A percentile compares a stretch with the other conserved stretches of the same genome.
phyloP scores from a whole-genome alignment of 768 basidiomycete genomes.

The Gloeophyllum trabeum region DNA sequence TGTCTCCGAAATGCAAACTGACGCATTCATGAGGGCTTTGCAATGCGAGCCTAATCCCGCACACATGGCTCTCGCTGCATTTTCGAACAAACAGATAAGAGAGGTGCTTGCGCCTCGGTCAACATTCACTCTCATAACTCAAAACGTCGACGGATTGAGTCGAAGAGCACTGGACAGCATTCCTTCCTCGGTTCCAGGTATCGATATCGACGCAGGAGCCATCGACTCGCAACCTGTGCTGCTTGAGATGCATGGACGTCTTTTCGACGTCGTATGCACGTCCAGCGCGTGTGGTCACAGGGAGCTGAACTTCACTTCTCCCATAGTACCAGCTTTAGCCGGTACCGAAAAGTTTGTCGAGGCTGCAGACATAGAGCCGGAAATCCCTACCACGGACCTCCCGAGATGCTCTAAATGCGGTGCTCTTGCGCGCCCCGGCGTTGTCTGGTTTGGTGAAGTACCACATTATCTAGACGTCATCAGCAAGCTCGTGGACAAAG shows the following conservation, averaged over 20 bases:
- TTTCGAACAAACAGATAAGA: conserved; percentile 28
- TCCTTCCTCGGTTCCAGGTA: conserved; percentile 2
- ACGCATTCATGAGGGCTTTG: conserved; percentile 28
- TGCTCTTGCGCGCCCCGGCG: conserved; percentile 22
- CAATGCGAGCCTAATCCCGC: conserved; percentile 42
- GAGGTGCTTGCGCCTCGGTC: conserved; percentile 26
- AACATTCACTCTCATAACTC: conserved; percentile 41
- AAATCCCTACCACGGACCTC: conserved; percentile 14
- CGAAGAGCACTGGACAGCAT: conserved; percentile 22
- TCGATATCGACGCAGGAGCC: conserved; percentile 2
- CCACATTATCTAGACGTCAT: conserved; percentile 19
- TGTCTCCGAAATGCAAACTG: no score
- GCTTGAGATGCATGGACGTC: conserved; percentile 53
- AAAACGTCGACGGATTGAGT: conserved; percentile 52
- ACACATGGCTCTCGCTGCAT: conserved; percentile 36
- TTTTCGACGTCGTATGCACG: conserved; percentile 45
- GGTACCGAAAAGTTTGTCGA: conserved; percentile 24
- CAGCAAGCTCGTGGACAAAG: conserved; percentile 13
- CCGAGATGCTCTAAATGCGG: conserved; percentile 21
- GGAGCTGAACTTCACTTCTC: conserved; percentile 28
- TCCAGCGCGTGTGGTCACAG: conserved; percentile 24
- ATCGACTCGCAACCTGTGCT: conserved; percentile 7
- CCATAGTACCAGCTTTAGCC: conserved; percentile 31
- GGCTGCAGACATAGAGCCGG: conserved; percentile 18
- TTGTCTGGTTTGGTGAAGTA: conserved; percentile 31